A percentile compares a stretch with the other conserved stretches of the same genome.
Evolutionary conservation across 1,284 basidiomycete genomes (phyloP).

Genomic region (Pseudozyma hubeiensis): DNA sequence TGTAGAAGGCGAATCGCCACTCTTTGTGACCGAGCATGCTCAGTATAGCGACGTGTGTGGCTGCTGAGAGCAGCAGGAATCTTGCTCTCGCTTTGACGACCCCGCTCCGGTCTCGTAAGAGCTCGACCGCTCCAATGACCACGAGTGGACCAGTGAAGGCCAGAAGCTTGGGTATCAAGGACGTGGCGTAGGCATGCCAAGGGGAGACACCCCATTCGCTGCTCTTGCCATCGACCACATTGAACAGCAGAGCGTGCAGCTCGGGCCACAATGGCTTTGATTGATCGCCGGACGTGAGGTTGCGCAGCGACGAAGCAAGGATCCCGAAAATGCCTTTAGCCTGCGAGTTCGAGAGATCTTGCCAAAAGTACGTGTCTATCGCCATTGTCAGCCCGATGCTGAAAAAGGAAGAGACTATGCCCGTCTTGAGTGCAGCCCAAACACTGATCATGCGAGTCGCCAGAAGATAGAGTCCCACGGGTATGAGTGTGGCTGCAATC

Average conservation of each 20-base stretch:
- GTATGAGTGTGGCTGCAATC: conserved; percentile 71
- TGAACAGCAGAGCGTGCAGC: conserved; percentile 82
- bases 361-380: conserved; percentile 91
- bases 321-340: background rate
- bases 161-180: conserved; percentile 82
- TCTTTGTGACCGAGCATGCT: conserved; percentile 80
- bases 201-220: conserved; percentile 91
- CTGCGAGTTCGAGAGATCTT: conserved; percentile 35
- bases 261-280: conserved; percentile 81
- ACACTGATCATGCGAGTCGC: conserved; percentile 21
- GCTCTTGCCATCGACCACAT: conserved; percentile 86
- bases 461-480: conserved; percentile 50
- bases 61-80: conserved; percentile 55
- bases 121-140: conserved; percentile 71
- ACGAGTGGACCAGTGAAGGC: conserved; percentile 76
- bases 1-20: conserved; percentile 94
- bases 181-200: conserved; percentile 77
- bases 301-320: background rate
- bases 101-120: background rate
- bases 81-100: conserved; percentile 8
- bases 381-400: conserved; percentile 63
- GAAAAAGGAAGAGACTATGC: conserved; percentile 13
- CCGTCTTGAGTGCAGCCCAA: conserved; percentile 20
- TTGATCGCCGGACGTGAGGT: too few species aligned
- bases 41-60: conserved; percentile 76